These are phyloP conservation scores for Penicillium sp. DNA, from an alignment of 2,329 filamentous ascomycete genomes.

Conservation along the genomic window DNA sequence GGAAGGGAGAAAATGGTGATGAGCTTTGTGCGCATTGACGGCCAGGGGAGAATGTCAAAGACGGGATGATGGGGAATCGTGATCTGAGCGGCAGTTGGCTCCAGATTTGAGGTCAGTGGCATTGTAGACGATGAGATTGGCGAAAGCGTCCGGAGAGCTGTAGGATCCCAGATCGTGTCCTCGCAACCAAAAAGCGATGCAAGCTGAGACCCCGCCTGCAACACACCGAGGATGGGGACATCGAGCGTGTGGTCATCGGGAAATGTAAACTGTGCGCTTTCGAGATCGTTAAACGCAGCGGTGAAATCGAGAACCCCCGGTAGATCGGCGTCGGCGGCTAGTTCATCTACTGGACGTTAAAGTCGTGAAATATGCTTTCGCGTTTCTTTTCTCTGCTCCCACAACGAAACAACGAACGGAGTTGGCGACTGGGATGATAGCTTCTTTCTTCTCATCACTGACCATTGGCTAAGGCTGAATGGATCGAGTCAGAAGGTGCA, in stretches of 20 bases:
- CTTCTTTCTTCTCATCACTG: no score
- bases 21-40: slow-evolving; percentile 47
- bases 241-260: slow-evolving; percentile 48
- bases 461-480: no score
- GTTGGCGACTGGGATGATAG: no score
- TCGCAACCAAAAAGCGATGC: slow-evolving; percentile 43
- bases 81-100: slow-evolving; percentile 47
- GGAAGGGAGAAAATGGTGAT: slow-evolving; percentile 50
- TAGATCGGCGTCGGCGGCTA: neutral
- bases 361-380: no score
- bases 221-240: slow-evolving; percentile 43
- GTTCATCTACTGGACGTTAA: no score
- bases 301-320: slow-evolving; percentile 3
- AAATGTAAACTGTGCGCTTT: slow-evolving; percentile 26
- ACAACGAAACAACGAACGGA: no score
- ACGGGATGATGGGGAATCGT: slow-evolving; percentile 52
- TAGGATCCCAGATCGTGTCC: slow-evolving; percentile 43
- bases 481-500: no score
- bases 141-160: slow-evolving; percentile 45
- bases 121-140: slow-evolving; percentile 10
- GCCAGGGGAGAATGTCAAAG: slow-evolving; percentile 55
- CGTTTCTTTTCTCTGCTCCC: no score
- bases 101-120: slow-evolving; percentile 43
- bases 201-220: slow-evolving; percentile 46
- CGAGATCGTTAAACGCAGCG: slow-evolving; percentile 15